These are phyloP conservation scores for Aspergillus ibericus DNA, from an alignment of 2,329 filamentous ascomycete species.

Conservation along the genomic window DNA sequence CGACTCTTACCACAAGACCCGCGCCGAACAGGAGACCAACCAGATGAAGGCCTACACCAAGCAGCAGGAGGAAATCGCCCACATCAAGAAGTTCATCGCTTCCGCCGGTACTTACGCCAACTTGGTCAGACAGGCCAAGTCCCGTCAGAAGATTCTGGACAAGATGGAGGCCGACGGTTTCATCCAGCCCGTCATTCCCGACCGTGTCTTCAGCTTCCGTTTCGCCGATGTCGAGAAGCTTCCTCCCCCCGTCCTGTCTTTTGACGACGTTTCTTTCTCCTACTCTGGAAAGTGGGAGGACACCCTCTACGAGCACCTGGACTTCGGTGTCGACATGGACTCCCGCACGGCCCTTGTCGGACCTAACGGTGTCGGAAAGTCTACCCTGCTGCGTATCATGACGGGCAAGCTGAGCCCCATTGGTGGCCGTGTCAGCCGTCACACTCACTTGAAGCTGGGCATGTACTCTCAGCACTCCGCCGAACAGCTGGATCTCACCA, in stretches of 20 bases:
- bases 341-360: slow-evolving; percentile 95
- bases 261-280: slow-evolving; percentile 96
- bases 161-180: slow-evolving; percentile 99
- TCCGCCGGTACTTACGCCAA: slow-evolving; percentile 99
- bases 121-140: slow-evolving; percentile 97
- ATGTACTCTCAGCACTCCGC: slow-evolving; percentile 98
- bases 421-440: slow-evolving; percentile 75
- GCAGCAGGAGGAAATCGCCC: slow-evolving; percentile 97
- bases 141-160: slow-evolving; percentile 98
- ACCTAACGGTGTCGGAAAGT: slow-evolving; percentile 99
- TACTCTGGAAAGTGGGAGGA: slow-evolving; percentile 89
- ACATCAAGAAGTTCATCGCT: slow-evolving; percentile 99
- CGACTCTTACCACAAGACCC: slow-evolving; percentile 95
- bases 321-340: slow-evolving; percentile 99
- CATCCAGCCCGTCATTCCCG: slow-evolving; percentile 83
- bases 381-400: slow-evolving; percentile 92
- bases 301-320: slow-evolving; percentile 93
- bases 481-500: slow-evolving; percentile 96
- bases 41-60: slow-evolving; percentile 99
- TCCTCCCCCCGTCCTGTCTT: slow-evolving; percentile 92
- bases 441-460: slow-evolving; percentile 98
- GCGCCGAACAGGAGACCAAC: slow-evolving; percentile 91
- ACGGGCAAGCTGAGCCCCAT: slow-evolving; percentile 91
- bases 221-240: slow-evolving; percentile 99
- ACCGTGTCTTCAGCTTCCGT: slow-evolving; percentile 93